Base-by-base conservation (phyloP, 1,139 yeast species). In the Yamadazyma aaseri region DNA sequence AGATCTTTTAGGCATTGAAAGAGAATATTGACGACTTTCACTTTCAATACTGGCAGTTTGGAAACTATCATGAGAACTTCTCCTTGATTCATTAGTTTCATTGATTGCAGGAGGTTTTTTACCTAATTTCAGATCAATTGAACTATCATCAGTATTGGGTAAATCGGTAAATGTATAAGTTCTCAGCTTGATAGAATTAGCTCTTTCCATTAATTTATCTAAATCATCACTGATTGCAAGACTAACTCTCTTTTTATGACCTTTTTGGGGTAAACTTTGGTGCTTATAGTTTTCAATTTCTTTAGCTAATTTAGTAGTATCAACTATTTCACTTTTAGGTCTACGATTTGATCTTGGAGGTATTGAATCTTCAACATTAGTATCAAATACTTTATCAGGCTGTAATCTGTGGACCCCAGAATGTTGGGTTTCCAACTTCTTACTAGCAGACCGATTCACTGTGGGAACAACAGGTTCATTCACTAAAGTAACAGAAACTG, bases 321-420 rank as follows among this genome's bases (percentile, higher is more conserved):
- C 46, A 13, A 44, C 34, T 3, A 57, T 41, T 34, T 57, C 65
- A 35, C 71, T 64, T 30, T 57, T 55, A 6, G 73, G 74, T 38
- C 76, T 49, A 32, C 66, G 49, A 4, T 56, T 55, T 12, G 73
- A 68, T 33, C 76, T 49, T 1, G 73, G 65, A 4, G 76, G 76
- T 3, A 71, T 56, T 1, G 67, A 49, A 2, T 59, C 58, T 33
- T 68, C 73, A 27, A 70, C 53, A 25, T 49, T 59, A 11, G 75
- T 70, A 34, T 53, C 54, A 39, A 60, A 62, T 9, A 60, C 50
- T 22, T 50, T 40, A 34, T 57, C 62, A 1, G 73, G 73, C 29
- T 37, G 42, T 15, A 47, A 20, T 22, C 38, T 45, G 8, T 31
- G 36, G 6, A 34, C n/a, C 3, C 17, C 11, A 5, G 35, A 37